These are phyloP conservation scores for Epichloe uncinata DNA, from an alignment of 2,329 filamentous ascomycete species.

Conservation along the genomic window DNA sequence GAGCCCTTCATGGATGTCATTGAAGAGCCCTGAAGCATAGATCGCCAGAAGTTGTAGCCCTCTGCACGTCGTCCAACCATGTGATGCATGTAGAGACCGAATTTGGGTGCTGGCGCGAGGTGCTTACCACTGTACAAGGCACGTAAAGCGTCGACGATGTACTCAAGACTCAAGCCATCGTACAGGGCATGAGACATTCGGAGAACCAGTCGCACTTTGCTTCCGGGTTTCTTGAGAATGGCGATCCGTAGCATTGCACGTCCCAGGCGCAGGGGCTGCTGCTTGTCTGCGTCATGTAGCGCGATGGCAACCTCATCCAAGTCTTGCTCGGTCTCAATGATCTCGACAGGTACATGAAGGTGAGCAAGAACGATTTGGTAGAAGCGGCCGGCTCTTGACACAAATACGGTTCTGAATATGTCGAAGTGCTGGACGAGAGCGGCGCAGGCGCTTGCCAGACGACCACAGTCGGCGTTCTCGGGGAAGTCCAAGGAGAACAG, in stretches of 20 bases:
- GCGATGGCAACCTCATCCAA: neutral
- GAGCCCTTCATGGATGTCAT: neutral
- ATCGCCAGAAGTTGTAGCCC: slow-evolving; percentile 6
- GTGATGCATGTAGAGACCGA: slow-evolving; percentile 9
- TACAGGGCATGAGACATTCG: slow-evolving; percentile 12
- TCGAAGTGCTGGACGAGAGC: slow-evolving; percentile 6
- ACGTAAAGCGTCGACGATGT: slow-evolving; percentile 9
- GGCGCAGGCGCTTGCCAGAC: neutral
- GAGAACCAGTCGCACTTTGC: slow-evolving; percentile 7
- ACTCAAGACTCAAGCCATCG: slow-evolving; percentile 11
- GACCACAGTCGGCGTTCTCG: neutral
- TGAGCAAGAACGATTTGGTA: slow-evolving; percentile 5
- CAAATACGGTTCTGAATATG: slow-evolving; percentile 8
- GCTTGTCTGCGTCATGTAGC: too few species aligned
- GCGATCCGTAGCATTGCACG: slow-evolving; percentile 2
- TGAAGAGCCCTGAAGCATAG: slow-evolving; percentile 1
- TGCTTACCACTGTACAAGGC: slow-evolving; percentile 6
- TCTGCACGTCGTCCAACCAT: slow-evolving; percentile 1
- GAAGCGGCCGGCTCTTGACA: slow-evolving; percentile 1
- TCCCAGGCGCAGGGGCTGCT: too few species aligned
- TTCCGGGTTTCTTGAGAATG: slow-evolving; percentile 4
- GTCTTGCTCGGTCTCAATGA: slow-evolving; percentile 2
- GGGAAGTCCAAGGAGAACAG: neutral
- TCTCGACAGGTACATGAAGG: slow-evolving; percentile 3
- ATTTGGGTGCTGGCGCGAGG: slow-evolving; percentile 7